Percentiles rank a stretch among this genome's conserved stretches.
Evolutionary conservation across 441 rosid species (phyloP).

Genomic region (Populus hybrid): DNA sequence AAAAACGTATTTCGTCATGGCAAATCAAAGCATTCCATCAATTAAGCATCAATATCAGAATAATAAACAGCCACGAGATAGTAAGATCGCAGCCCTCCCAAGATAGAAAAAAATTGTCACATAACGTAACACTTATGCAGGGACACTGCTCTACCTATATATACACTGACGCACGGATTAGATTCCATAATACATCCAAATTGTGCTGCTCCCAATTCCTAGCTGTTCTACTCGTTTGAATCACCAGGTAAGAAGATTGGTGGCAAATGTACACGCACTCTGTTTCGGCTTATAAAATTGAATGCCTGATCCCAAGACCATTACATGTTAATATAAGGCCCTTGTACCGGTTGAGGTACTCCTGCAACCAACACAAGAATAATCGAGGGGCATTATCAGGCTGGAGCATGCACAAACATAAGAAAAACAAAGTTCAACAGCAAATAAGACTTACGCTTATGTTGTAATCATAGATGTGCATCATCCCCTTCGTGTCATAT

Average conservation of each 20-base stretch:
- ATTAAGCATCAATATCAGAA: not conserved
- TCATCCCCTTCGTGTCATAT: conserved; percentile 71
- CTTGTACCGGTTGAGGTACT: conserved; percentile 72
- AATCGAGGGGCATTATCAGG: not conserved
- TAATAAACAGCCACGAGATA: not conserved
- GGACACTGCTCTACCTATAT: not conserved
- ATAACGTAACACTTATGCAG: not conserved
- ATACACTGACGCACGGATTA: conserved; percentile 2
- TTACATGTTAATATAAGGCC: conserved; percentile 92
- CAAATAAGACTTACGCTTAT: conserved; percentile 34
- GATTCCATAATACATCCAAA: conserved; percentile 1
- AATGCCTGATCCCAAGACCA: conserved; percentile 82
- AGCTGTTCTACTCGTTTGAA: not conserved
- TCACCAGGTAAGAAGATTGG: not conserved
- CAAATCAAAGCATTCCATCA: not conserved
- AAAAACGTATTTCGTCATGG: not conserved
- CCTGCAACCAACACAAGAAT: conserved; percentile 48
- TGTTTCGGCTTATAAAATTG: conserved; percentile 46
- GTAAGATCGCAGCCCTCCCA: not conserved
- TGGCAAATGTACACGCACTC: not conserved
- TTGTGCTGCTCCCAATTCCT: not conserved
- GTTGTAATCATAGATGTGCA: conserved; percentile 51
- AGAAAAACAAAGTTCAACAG: not conserved
- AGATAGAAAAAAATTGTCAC: not conserved
- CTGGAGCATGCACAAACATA: not conserved